Evolutionary conservation across 495 filamentous ascomycete species (phyloP), one percentile per base, ranked within the genome.

Genomic region (Daldinia childiae): DNA sequence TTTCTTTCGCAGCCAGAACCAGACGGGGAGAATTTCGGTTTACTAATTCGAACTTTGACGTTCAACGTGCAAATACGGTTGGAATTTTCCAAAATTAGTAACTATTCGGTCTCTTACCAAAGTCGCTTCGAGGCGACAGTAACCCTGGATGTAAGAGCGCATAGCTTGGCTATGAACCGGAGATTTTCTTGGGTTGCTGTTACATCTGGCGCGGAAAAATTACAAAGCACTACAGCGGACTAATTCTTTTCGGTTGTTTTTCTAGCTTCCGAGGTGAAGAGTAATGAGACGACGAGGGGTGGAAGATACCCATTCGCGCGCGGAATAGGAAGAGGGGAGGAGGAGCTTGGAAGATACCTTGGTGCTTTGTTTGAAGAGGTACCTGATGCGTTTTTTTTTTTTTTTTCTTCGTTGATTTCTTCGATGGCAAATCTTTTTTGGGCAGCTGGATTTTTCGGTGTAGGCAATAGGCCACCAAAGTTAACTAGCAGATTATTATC

Each of bases 341-440:
- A 39, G 62, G 66, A 69, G 71, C 52, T 69, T 69, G 66, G 71
- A 73, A 69, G 71, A 73, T 73, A 73, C 71, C 71, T 73, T 62
- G 21, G 71, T 55, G 62, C 66, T 60, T 29, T 11, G 34, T 54
- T 66, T 58, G 39, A 61, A 19, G 58, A 45, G 61, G 48, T 55
- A 21, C 62, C 57, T 19, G 45, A 19, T 39, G 50, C 43, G 43
- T 48, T 11, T 48, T 24, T 48, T 45, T 45, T 21, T 56, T 69
- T 51, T 24, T 24, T 48, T 24, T 69, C 57, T 54, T 67, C 57
- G 57, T 66, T 65, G 58, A 58, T 68, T 73, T 61, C 51, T 66
- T 73, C 57, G 65, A 62, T 58, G 61, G 21, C 24, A 29, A 51
- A 50, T 68, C 55, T 64, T 62, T 64, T 65, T 51, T 21, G 36